Percentiles rank a stretch among this genome's conserved stretches.
Evolutionary conservation across 75 land plant species (phyloP).

Genomic region (Selaginella moellendorffii): DNA sequence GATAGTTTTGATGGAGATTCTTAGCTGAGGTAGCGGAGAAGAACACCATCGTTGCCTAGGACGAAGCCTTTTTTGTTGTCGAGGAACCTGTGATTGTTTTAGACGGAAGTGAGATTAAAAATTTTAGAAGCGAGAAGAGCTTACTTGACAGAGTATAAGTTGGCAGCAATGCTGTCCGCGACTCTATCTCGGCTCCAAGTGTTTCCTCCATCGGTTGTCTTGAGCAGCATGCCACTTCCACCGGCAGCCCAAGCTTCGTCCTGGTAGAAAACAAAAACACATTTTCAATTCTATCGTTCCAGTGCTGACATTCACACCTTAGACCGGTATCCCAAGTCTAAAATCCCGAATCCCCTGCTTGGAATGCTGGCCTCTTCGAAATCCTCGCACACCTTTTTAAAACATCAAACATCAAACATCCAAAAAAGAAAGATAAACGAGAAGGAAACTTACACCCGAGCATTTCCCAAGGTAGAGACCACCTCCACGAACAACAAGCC

Average conservation of each 20-base stretch:
- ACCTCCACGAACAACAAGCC: constrained; percentile 99
- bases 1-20: no score
- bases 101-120: background rate
- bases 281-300: background rate
- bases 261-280: constrained; percentile 21
- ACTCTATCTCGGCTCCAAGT: constrained; percentile 90
- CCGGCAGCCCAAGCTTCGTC: constrained; percentile 99
- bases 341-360: constrained; percentile 90
- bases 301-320: constrained; percentile 33
- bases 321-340: constrained; percentile 95
- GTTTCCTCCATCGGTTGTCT: constrained; percentile 81
- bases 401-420: background rate
- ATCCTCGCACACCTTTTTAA: constrained; percentile 65
- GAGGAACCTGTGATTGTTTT: constrained; percentile 48
- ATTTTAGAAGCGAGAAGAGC: no score
- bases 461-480: constrained; percentile 93
- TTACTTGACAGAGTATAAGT: constrained; percentile 94
- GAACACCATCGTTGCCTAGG: constrained; percentile 87
- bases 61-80: constrained; percentile 77
- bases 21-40: constrained; percentile 84
- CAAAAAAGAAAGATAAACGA: no score
- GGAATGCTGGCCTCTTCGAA: constrained; percentile 88
- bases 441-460: constrained; percentile 60
- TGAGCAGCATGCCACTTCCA: constrained; percentile 81
- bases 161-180: constrained; percentile 94